Evolutionary conservation across 2,329 filamentous ascomycete genomes (phyloP), one percentile per base, ranked within the genome.

Genomic region (Daldinia sp.): DNA sequence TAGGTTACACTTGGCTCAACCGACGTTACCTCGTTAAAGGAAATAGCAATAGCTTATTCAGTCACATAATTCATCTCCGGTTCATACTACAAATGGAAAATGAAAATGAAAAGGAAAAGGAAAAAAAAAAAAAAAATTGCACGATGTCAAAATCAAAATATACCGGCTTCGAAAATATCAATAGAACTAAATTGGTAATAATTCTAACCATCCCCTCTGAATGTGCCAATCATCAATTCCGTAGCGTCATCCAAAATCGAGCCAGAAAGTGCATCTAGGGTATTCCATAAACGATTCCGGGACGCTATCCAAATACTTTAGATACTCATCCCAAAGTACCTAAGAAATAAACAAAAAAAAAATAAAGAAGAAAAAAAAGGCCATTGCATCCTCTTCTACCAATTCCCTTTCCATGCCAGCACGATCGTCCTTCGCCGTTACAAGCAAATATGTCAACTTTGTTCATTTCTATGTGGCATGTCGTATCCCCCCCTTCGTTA

Each of bases 251-350:
- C 61, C 57, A 64, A 30, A 66, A 35, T 30, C 66, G 51, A 65
- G 30, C 13, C 44, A 10, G 20, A 10, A 53, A 33, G 55, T 53
- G 13, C 12, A 60, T 48, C 63, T 26, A 54, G 69, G 69, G 69
- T 67, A 72, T 72, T 65, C 48, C 63, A 57, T 65, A 67, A 65
- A 50, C 51, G 44, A 51, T 56, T 67, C 60, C 61, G 60, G 28
- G 46, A 63, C 60, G 46, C 50, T 51, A 42, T 67, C 61, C 60
- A 69, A 58, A 58, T 46, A 51, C 23, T 20, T 35, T 35, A 9
- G 33, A 35, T 23, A 37, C 37, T 39, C 61, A 35, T 68, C 51
- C 64, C 23, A 53, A 63, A 39, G 35, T 50, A 62, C 42, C 1
- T 33, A 33, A 7, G 28, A n/a, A 23, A 23, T 23, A 33, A 33